Evolutionary conservation across 345 rosid genomes (phyloP), one percentile per base, ranked within the genome.

Genomic region (Hevea brasiliensis): DNA sequence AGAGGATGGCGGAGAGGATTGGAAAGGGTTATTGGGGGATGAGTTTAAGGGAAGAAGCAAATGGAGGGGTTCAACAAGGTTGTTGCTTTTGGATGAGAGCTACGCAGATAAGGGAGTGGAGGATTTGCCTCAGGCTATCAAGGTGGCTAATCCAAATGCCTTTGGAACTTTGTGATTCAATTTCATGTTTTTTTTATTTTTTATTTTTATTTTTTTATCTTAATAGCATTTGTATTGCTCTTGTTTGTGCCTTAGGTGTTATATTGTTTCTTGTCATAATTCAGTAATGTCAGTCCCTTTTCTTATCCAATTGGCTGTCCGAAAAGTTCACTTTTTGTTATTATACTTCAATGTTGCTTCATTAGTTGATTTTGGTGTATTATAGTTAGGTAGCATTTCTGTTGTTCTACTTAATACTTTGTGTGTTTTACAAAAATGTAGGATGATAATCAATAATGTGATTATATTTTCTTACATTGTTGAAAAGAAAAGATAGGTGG

Each of bases 61-160:
- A 74, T 94, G 98, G 97, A 89, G 77, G 47, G 94, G 97, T 23
- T 82, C 97, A 1, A 94, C 97, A 41, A 90, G 98, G 73, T 75
- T 94, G 84, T 78, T 94, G 86, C 93, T 94, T 80, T 87, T 92
- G 82, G 98, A 92, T 80, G 95, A 94, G 84, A 81, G 77, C 45
- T 85, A 81, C 61, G 78, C 85, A 0, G 82, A 81, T 68, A 88
- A 82, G 70, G 72, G 74, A 67, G 72, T 88, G 54, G 86, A 88
- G 55, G 88, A 90, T 69, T 80, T 94, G 79, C 97, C 98, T 13
- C 87, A 81, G 74, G 97, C 98, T 65, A 87, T 94, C 81, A 86
- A 94, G 97, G 97, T 94, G 76, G 81, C 73, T 70, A 56, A 37
- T 76, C 59, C 62, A 12, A 60, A 64, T 62, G 24, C 40, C 29